Percentiles rank a stretch among this genome's conserved stretches.
These are phyloP conservation scores for Albifimbria verrucaria DNA, from an alignment of 2,329 filamentous ascomycete genomes.

Conservation along the genomic window DNA sequence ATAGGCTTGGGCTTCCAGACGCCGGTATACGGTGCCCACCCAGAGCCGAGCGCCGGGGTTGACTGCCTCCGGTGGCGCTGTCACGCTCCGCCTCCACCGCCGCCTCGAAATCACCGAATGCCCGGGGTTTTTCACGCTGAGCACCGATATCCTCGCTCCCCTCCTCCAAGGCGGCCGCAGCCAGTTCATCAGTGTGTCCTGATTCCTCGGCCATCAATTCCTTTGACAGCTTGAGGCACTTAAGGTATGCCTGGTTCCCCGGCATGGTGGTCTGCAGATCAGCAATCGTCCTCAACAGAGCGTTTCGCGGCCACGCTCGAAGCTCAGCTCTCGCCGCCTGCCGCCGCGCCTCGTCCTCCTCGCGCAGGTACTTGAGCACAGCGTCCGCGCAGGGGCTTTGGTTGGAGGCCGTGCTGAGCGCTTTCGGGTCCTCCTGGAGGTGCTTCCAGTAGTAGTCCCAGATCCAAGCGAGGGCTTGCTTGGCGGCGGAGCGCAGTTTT, in stretches of 20 bases:
- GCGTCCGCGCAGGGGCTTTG: constrained; percentile 28
- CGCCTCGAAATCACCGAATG: constrained; percentile 19
- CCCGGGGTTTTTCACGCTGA: not conserved
- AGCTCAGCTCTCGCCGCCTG: constrained; percentile 24
- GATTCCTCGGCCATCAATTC: constrained; percentile 31
- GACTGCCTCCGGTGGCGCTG: not conserved
- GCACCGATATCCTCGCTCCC: constrained; percentile 8
- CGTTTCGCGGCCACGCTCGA: constrained; percentile 31
- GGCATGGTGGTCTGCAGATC: constrained; percentile 36
- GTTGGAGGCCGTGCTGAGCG: not conserved
- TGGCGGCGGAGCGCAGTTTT: constrained; percentile 66
- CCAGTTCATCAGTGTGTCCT: constrained; percentile 4
- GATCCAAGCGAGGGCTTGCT: constrained; percentile 75
- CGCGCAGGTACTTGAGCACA: constrained; percentile 36
- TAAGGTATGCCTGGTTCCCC: constrained; percentile 41
- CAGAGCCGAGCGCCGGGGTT: constrained; percentile 16
- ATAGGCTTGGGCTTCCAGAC: constrained; percentile 58
- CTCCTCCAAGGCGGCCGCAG: not conserved
- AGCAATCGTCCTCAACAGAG: constrained; percentile 34
- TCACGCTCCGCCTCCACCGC: constrained; percentile 13
- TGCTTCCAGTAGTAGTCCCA: constrained; percentile 84
- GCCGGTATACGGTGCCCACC: constrained; percentile 49
- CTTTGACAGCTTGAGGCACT: constrained; percentile 41
- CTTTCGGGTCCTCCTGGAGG: constrained; percentile 27
- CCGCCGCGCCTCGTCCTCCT: constrained; percentile 24